Evolutionary conservation across 2,329 filamentous ascomycete species (phyloP), one percentile per base, ranked within the genome.

Genomic region (Raffaelea ambrosiae): DNA sequence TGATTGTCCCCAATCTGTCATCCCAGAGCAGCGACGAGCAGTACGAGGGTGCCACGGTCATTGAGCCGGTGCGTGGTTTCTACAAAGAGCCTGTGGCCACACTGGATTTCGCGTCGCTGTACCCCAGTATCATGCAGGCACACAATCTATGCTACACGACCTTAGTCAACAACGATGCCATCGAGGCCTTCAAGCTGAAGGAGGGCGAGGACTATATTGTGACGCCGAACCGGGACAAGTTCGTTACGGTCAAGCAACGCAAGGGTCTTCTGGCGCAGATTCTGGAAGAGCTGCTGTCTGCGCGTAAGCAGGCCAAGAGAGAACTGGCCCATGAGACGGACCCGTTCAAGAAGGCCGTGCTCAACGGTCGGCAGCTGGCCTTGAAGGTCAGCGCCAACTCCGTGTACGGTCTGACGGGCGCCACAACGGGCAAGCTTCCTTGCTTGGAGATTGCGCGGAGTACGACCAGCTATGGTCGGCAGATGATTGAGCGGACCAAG

Each of bases 401-500:
- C 63, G 93, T 98, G 23, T 98, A 98, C 67, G 93, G 93, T 72
- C 72, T 98, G 54, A 98, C 93, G 7, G 93, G 93, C 67, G 94
- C 93, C 2, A 97, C 90, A 1, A 89, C 89, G 29, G 93, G 93
- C 61, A 98, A 98, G 63, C 74, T 98, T 38, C 93, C 93, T 0
- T 98, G 93, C 73, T 72, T 98, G 50, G 82, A 86, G 38, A 97
- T 98, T 64, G 93, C 93, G 51, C 95, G 89, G 70, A 95, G 89
- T 67, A 97, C 93, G 14, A 98, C 93, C 2, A 89, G 86, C 70
- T 98, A 95, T 60, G 93, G 93, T 56, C 88, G 93, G 58, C 86
- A 96, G 63, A 98, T 98, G 93, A 98, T 98, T 71, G 91, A 97
- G 66, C 93, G 84, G 69, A 97, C 93, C 1, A 97, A 95, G 66